These are phyloP conservation scores for Phanerodontia chrysosporium DNA, from an alignment of 768 basidiomycete species.

Conservation along the genomic window DNA sequence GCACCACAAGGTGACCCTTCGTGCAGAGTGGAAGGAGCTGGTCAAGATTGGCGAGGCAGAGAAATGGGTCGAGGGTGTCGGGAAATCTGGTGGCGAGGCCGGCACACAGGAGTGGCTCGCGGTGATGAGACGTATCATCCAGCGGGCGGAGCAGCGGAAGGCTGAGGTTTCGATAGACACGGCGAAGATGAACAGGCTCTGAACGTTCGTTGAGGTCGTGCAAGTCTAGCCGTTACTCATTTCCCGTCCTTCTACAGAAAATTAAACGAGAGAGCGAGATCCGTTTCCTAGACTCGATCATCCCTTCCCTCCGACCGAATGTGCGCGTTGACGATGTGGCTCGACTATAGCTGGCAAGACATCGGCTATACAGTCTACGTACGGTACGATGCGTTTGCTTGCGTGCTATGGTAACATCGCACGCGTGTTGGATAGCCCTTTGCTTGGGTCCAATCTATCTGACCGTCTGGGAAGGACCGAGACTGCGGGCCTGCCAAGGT, in stretches of 20 bases:
- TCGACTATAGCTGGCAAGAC: no score
- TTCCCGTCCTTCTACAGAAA: no score
- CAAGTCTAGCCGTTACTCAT: no score
- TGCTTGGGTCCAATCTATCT: neutral
- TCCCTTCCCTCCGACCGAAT: no score
- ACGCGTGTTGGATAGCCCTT: neutral
- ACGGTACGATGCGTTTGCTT: neutral
- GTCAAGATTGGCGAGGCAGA: slow-evolving; percentile 54
- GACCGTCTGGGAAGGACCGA: neutral
- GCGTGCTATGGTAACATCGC: neutral
- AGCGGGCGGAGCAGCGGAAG: slow-evolving; percentile 25
- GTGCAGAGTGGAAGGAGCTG: slow-evolving; percentile 54
- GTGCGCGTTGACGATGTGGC: no score
- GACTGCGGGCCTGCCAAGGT: neutral
- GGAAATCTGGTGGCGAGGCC: slow-evolving; percentile 52
- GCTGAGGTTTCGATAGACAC: neutral
- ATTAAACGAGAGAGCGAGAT: no score
- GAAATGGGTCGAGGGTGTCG: slow-evolving; percentile 61
- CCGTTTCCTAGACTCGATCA: no score
- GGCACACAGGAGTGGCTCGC: slow-evolving; percentile 61
- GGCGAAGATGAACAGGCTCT: slow-evolving; percentile 5
- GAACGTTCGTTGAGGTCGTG: neutral
- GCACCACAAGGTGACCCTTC: slow-evolving; percentile 39
- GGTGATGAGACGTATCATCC: slow-evolving; percentile 34
- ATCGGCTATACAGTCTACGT: no score